phyloP scores from a whole-genome alignment of 176 grass and related monocot species.

The Avena insularis region DNA sequence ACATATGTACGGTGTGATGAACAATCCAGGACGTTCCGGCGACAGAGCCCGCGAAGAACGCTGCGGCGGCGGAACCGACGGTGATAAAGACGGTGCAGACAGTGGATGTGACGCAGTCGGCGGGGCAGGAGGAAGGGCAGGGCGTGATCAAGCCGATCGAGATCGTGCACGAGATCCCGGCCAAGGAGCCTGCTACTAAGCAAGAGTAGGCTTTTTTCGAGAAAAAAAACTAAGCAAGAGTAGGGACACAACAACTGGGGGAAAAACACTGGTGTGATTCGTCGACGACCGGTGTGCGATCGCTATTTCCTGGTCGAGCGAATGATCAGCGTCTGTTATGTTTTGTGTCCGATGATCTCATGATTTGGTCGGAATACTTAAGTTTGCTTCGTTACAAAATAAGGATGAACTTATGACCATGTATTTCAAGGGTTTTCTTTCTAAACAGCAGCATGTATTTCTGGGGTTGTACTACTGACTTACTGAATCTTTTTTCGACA shows the following conservation, averaged over 20 bases:
- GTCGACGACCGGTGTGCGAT: neutral
- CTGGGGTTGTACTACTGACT: neutral
- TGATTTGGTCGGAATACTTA: neutral
- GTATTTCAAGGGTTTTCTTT: neutral
- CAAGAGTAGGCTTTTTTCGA: constrained; percentile 32
- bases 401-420: neutral
- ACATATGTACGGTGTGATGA: neutral
- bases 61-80: neutral
- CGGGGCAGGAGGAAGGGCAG: constrained; percentile 25
- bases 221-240: constrained; percentile 35
- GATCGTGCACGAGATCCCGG: constrained; percentile 49
- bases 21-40: neutral
- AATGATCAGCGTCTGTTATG: neutral
- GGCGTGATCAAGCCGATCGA: constrained; percentile 18
- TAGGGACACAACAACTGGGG: neutral
- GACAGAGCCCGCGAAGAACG: neutral
- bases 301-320: neutral
- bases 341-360: neutral
- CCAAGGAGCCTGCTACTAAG: constrained; percentile 45
- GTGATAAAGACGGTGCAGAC: constrained; percentile 56
- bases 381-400: neutral
- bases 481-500: neutral
- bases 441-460: neutral
- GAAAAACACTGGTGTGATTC: too few species aligned
- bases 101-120: constrained; percentile 52